phyloP scores from a whole-genome alignment of 2,329 filamentous ascomycete genomes.

The Cephalotrichum gorgonifer region DNA sequence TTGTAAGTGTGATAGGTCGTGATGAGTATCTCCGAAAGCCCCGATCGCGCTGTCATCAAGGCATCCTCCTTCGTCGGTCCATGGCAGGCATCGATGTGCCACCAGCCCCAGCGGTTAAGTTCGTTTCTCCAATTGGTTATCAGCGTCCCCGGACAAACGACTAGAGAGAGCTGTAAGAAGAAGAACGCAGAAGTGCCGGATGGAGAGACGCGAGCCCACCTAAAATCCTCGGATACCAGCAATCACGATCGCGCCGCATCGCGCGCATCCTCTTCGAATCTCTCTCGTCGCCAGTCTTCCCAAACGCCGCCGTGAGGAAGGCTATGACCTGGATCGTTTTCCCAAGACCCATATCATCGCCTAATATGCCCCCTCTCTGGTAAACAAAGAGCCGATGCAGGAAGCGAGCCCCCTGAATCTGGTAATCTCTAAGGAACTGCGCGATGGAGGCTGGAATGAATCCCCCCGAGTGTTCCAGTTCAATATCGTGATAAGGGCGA shows the following conservation, averaged over 20 bases:
- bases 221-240: slow-evolving; percentile 57
- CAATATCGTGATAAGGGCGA: slow-evolving; percentile 63
- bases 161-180: slow-evolving; percentile 65
- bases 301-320: slow-evolving; percentile 84
- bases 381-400: slow-evolving; percentile 84
- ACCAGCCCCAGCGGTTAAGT: slow-evolving; percentile 87
- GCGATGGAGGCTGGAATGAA: slow-evolving; percentile 82
- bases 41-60: slow-evolving; percentile 61
- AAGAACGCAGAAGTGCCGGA: too few species aligned
- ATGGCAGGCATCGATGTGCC: slow-evolving; percentile 78
- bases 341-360: slow-evolving; percentile 95
- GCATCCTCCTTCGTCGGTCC: slow-evolving; percentile 58
- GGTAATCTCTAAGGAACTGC: slow-evolving; percentile 86
- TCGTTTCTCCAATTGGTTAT: slow-evolving; percentile 90
- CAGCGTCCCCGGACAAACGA: slow-evolving; percentile 80
- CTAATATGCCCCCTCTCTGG: slow-evolving; percentile 81
- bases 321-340: slow-evolving; percentile 96
- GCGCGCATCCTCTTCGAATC: slow-evolving; percentile 84
- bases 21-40: slow-evolving; percentile 79
- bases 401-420: slow-evolving; percentile 75
- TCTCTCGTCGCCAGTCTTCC: slow-evolving; percentile 82
- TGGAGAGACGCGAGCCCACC: slow-evolving; percentile 31
- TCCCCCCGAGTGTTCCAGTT: slow-evolving; percentile 64
- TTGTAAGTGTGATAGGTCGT: slow-evolving; percentile 91
- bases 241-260: slow-evolving; percentile 50